Evolutionary conservation across 2,329 filamentous ascomycete genomes (phyloP).

Genomic region (Dryadomyces quercus-mongolicae): DNA sequence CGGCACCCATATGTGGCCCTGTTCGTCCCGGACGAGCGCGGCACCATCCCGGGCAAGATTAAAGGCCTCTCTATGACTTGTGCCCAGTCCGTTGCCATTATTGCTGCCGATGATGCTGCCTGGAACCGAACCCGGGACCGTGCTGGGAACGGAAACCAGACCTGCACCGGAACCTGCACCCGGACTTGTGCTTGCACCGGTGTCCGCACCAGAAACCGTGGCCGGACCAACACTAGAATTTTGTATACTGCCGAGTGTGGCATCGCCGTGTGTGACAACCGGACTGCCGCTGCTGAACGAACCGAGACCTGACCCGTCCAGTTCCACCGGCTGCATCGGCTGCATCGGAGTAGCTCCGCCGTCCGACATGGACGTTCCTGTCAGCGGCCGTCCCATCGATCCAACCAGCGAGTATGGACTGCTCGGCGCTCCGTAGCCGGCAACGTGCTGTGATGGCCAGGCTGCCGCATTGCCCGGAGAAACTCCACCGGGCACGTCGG

Average conservation of each 20-base stretch:
- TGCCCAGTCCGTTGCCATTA: constrained; percentile 2
- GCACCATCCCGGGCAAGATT: not conserved
- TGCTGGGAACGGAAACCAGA: too few relatives aligned
- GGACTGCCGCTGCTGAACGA: not conserved
- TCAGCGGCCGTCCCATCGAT: not conserved
- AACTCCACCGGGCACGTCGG: not conserved
- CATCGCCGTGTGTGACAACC: not conserved
- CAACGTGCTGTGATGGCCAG: not conserved
- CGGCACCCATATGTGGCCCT: constrained; percentile 21
- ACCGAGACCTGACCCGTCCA: not conserved
- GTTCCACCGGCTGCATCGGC: not conserved
- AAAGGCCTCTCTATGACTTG: constrained; percentile 5
- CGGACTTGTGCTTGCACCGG: not conserved
- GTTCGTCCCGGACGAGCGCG: constrained; percentile 11
- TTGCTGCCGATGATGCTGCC: constrained; percentile 1
- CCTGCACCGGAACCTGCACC: too few relatives aligned
- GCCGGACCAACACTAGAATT: too few relatives aligned
- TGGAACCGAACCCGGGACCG: not conserved
- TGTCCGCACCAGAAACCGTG: not conserved
- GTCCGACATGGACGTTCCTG: not conserved
- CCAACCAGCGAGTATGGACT: not conserved
- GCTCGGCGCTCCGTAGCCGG: not conserved
- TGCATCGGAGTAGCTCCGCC: not conserved
- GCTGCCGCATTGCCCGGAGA: not conserved
- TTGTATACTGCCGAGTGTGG: too few relatives aligned